phyloP scores from a whole-genome alignment of 192 early-diverging fungal genomes.

The Backusella mclennaniae region DNA sequence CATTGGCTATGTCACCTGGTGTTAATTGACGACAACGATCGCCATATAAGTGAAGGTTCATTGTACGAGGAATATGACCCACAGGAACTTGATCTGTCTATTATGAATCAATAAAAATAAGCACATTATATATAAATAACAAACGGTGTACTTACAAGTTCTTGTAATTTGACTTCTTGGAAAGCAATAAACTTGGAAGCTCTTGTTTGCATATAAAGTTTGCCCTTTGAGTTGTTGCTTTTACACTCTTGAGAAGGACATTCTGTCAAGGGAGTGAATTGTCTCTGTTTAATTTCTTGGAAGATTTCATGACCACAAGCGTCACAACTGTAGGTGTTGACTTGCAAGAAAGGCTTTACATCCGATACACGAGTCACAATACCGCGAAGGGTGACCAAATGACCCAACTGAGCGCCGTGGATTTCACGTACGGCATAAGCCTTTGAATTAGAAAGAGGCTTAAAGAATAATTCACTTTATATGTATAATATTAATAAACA shows the following conservation, averaged over 20 bases:
- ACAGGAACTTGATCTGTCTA: conserved; percentile 96
- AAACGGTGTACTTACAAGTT: conserved; percentile 59
- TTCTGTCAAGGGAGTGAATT: conserved; percentile 78
- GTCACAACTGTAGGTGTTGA: conserved; percentile 91
- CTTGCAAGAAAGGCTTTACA: conserved; percentile 87
- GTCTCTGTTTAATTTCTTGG: conserved; percentile 80
- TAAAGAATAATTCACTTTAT: conserved; percentile 74
- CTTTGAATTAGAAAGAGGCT: conserved; percentile 58
- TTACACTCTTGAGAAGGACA: conserved; percentile 82
- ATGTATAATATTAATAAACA: not conserved
- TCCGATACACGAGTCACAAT: conserved; percentile 94
- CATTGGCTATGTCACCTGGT: conserved; percentile 85
- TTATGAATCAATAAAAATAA: not conserved
- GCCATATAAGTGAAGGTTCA: conserved; percentile 90
- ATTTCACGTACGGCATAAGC: conserved; percentile 86
- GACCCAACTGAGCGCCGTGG: conserved; percentile 77
- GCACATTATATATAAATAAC: not conserved
- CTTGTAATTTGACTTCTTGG: conserved; percentile 97
- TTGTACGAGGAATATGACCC: conserved; percentile 95
- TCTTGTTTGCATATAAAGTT: conserved; percentile 87
- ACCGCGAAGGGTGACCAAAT: conserved; percentile 84
- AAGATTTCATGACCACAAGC: conserved; percentile 94
- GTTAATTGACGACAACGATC: conserved; percentile 73
- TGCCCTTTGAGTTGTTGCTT: conserved; percentile 76
- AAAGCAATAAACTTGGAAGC: conserved; percentile 91